Base-by-base conservation (phyloP, 805 yeast genomes). In the Cyberlindnera galapagoensis region DNA sequence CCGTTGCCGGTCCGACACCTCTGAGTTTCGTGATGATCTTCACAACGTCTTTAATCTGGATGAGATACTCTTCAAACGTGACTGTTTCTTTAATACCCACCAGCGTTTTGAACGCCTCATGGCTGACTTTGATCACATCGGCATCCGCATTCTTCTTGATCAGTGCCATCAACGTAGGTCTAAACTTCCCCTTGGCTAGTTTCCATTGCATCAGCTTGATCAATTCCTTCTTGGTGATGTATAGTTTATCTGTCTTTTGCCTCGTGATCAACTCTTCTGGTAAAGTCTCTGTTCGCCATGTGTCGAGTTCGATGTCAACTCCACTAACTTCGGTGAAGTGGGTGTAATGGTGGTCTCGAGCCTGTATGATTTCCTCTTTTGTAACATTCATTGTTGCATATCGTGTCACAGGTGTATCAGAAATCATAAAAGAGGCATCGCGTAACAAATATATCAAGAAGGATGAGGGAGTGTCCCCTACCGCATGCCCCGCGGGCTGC, bases 1-100 rank as follows among this genome's bases (percentile, higher is more conserved):
- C 52, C 3, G 54, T 51, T 1, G 56, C 56, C 2, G 56, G 56
- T 0, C 56, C 54, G 5, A 51, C 52, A 3, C 56, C 54, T 26
- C 51, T 12, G 9, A 51, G 28, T 3, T 30, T 30, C 7, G 34
- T 32, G 5, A 49, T 17, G 0, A 21, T 20, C 8, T 26, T 29
- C 28, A 45, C 2, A 0, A 50, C 27, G 6, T 20, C 9, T 13
- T 36, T 43, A 6, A 48, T 32, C 3, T 37, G 8, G 9, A 26
- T 31, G 4, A 30, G 12, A 21, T 51, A 49, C 7, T 34, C 35
- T 8, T 36, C 31, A 5, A 16, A 21, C 2, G n/a, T 16, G 0
- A 20, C 16, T 6, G 21, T 11, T n/a, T 19, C 27, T 3, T 30
- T 21, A 1, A 16, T 13, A 13, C 28, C 33, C 3, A 42, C 9